Conservation (phyloP, 2,329 filamentous ascomycete species). For the Trichoderma harzianum region DNA sequence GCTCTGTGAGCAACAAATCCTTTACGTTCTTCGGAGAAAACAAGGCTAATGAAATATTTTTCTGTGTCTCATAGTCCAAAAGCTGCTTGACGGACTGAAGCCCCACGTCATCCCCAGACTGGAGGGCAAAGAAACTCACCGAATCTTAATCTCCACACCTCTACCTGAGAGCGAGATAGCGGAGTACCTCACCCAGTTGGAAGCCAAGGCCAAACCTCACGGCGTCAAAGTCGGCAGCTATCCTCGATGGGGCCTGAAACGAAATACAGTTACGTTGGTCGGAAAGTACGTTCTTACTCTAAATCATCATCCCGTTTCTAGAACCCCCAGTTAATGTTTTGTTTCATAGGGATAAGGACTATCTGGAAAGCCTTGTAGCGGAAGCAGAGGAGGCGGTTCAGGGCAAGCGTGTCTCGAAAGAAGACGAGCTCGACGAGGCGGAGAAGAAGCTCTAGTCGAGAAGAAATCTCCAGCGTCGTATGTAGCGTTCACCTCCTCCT, state of each 20-base stretch:
- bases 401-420: conserved; percentile 64
- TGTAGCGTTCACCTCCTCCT: too few relatives aligned
- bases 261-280: conserved; percentile 88
- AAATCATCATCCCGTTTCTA: not conserved
- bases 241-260: conserved; percentile 82
- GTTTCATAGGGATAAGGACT: conserved; percentile 61
- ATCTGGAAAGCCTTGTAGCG: conserved; percentile 71
- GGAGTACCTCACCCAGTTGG: conserved; percentile 75
- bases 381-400: conserved; percentile 77
- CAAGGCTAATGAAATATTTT: not conserved
- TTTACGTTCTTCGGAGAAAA: not conserved
- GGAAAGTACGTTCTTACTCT: conserved; percentile 44
- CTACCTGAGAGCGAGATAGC: conserved; percentile 83
- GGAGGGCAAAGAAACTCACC: conserved; percentile 73
- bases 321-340: not conserved
- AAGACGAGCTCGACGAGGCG: conserved; percentile 67
- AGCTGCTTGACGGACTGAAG: conserved; percentile 73
- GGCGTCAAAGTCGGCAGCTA: conserved; percentile 96
- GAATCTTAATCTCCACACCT: conserved; percentile 83
- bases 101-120: conserved; percentile 67
- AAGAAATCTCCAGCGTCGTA: not conserved
- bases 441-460: conserved; percentile 13
- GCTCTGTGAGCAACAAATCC: conserved; percentile 55
- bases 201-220: conserved; percentile 65
- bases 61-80: conserved; percentile 54